Percentiles rank a stretch among this genome's conserved stretches.
These are phyloP conservation scores for Saccharum officinarum DNA, from an alignment of 176 grass and related monocot species.

Conservation along the genomic window DNA sequence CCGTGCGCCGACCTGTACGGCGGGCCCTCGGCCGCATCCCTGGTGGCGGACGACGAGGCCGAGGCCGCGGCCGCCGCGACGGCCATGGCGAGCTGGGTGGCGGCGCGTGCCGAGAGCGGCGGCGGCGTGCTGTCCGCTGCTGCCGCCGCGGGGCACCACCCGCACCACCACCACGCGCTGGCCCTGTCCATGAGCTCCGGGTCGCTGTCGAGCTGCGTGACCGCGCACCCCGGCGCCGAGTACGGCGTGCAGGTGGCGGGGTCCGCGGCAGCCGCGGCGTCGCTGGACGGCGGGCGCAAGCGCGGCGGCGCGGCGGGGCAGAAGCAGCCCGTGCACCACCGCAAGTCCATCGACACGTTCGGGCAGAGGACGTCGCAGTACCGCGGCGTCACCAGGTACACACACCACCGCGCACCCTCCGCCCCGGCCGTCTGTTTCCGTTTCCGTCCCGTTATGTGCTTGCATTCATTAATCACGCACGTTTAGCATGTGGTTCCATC, in stretches of 20 bases:
- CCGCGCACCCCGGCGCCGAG: constrained; percentile 18
- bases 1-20: constrained; percentile 57
- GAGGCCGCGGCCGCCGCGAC: constrained; percentile 32
- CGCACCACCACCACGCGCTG: constrained; percentile 67
- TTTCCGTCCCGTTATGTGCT: not conserved
- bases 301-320: constrained; percentile 54
- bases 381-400: constrained; percentile 97
- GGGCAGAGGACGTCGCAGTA: constrained; percentile 98
- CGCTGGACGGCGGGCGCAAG: constrained; percentile 61
- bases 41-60: constrained; percentile 25
- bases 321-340: constrained; percentile 94
- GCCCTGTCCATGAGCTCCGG: constrained; percentile 90
- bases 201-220: constrained; percentile 83
- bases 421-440: no score
- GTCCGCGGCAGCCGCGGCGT: not conserved
- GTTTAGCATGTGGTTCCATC: constrained; percentile 1
- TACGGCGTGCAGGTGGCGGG: constrained; percentile 16
- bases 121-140: not conserved
- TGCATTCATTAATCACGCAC: not conserved
- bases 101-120: constrained; percentile 15
- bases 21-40: not conserved
- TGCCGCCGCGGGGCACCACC: constrained; percentile 2
- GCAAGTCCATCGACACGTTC: constrained; percentile 99
- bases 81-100: constrained; percentile 50
- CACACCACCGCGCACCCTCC: not conserved